Percentiles rank a stretch among this genome's conserved stretches.
These are phyloP conservation scores for Rhinocladiella mackenziei DNA, from an alignment of 2,329 filamentous ascomycete species.

Conservation along the genomic window DNA sequence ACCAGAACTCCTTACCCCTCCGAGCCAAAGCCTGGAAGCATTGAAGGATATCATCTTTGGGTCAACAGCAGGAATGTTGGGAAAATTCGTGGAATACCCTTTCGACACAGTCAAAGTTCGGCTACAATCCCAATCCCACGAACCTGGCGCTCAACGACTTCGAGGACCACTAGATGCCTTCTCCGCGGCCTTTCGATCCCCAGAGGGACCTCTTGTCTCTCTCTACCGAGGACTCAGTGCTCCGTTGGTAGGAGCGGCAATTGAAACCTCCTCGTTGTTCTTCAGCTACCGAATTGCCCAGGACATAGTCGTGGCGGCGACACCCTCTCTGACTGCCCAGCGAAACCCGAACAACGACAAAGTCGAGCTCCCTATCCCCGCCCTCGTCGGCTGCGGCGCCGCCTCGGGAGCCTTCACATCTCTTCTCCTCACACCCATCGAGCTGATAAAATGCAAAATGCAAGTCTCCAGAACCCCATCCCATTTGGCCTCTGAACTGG, in stretches of 20 bases:
- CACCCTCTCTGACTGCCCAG: slow-evolving; percentile 46
- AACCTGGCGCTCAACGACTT: slow-evolving; percentile 50
- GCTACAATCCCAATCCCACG: slow-evolving; percentile 86
- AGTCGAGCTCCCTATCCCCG: slow-evolving; percentile 62
- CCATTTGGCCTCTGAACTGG: slow-evolving; percentile 32
- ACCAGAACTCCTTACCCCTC: slow-evolving; percentile 21
- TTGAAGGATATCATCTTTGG: slow-evolving; percentile 85
- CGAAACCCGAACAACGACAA: slow-evolving; percentile 34
- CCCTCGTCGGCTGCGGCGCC: slow-evolving; percentile 75
- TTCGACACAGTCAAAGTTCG: slow-evolving; percentile 99
- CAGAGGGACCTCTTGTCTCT: slow-evolving; percentile 68
- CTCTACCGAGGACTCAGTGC: slow-evolving; percentile 92
- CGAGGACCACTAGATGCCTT: slow-evolving; percentile 87
- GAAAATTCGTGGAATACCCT: slow-evolving; percentile 96
- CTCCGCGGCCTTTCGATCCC: slow-evolving; percentile 66
- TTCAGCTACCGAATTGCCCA: slow-evolving; percentile 74
- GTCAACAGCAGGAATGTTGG: slow-evolving; percentile 78
- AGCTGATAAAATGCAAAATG: slow-evolving; percentile 97
- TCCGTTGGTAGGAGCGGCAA: slow-evolving; percentile 81
- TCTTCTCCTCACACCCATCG: slow-evolving; percentile 86
- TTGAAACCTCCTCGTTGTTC: slow-evolving; percentile 89
- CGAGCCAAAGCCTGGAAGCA: slow-evolving; percentile 59
- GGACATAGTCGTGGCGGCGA: slow-evolving; percentile 59
- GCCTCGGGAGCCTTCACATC: slow-evolving; percentile 86
- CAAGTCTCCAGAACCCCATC: slow-evolving; percentile 60